Conservation (phyloP, 129 eudicot genomes). For the Pseudognaphalium luteoalbum region DNA sequence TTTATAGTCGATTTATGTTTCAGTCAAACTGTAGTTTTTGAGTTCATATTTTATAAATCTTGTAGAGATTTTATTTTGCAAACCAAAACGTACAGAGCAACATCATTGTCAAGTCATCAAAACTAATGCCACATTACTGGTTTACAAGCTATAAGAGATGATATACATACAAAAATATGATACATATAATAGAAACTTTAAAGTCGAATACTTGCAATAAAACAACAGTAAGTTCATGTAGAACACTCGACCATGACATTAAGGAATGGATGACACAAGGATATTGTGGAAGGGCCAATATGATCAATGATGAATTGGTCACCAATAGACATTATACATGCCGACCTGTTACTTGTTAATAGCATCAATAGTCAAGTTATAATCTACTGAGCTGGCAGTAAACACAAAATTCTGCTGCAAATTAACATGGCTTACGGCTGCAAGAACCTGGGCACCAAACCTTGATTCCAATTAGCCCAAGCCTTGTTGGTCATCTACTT, state of each 20-base stretch:
- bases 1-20: slow-evolving; percentile 16
- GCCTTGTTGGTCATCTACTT: background rate
- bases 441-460: background rate
- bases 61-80: background rate
- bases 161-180: no score
- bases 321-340: no score
- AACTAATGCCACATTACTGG: background rate
- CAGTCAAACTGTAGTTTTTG: background rate
- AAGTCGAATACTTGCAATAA: no score
- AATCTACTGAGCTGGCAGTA: background rate
- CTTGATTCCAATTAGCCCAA: background rate
- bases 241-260: background rate
- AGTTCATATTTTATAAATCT: background rate
- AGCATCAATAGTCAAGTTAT: no score
- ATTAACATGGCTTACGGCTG: background rate
- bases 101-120: no score
- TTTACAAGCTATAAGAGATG: no score
- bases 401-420: background rate
- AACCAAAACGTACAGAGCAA: no score
- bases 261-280: background rate
- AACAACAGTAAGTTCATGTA: no score
- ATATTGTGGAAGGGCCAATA: background rate
- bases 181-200: no score
- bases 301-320: background rate
- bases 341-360: no score